A percentile compares a stretch with the other conserved stretches of the same genome.
Conservation (phyloP, 139 green algal genomes). For the Chlorella sp. region DNA sequence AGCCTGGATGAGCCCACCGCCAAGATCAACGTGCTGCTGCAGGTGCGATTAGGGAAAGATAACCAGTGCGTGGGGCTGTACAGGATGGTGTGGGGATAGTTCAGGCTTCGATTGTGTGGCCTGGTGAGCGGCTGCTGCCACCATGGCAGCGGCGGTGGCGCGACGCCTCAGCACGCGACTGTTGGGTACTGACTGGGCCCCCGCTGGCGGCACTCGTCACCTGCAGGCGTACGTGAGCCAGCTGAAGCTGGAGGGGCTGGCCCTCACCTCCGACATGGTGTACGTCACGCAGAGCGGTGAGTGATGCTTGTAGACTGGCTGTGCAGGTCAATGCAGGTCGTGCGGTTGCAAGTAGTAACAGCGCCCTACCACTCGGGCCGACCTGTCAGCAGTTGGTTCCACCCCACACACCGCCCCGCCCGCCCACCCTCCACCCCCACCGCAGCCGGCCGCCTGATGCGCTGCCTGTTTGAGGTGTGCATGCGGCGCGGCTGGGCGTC, state of each 20-base stretch:
- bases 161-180: neutral
- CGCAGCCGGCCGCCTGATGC: constrained; percentile 88
- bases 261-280: constrained; percentile 94
- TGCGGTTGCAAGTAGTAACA: neutral
- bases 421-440: neutral
- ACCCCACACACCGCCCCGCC: neutral
- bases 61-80: neutral
- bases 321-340: constrained; percentile 39
- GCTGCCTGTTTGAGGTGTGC: constrained; percentile 97
- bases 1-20: constrained; percentile 94
- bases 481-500: constrained; percentile 91
- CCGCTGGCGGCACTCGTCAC: neutral
- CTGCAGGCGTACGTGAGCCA: constrained; percentile 92
- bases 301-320: no score
- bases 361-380: neutral
- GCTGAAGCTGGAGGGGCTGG: constrained; percentile 96
- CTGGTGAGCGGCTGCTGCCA: neutral
- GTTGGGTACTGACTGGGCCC: neutral
- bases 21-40: constrained; percentile 98
- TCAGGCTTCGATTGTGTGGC: no score
- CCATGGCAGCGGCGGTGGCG: neutral
- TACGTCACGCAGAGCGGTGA: constrained; percentile 92
- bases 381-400: neutral
- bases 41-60: constrained; percentile 44
- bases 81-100: no score